Base-by-base conservation (phyloP, 768 basidiomycete genomes). In the Mycena crocata region DNA sequence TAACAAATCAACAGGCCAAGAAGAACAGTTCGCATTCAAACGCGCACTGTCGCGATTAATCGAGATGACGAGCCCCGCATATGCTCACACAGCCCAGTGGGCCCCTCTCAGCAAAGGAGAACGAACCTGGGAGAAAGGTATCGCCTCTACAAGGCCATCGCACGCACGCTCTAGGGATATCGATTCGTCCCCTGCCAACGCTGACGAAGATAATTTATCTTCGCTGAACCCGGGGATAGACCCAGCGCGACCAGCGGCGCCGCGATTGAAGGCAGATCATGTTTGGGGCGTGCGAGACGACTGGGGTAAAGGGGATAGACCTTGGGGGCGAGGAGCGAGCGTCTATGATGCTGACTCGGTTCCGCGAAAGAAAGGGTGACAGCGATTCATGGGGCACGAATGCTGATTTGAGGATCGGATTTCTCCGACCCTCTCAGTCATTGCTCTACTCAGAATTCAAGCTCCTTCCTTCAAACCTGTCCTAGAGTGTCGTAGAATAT, bases 21-120 rank as follows among this genome's bases (percentile, higher is more conserved):
- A 89, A 69, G 88, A 90, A 74, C 83, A 85, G 37, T 89, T 89
- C 71, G 86, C 87, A 2, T 89, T 85, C 81, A 87, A 86, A 77
- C 83, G 88, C 42, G 89, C 88, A 2, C 82, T 89, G 23, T 89
- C 87, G 17, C 80, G 87, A 28, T 76, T 89, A 23, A 76, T 83
- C 62, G 87, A 90, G 75, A 89, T 89, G 86, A 85, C 85, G 21
- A 82, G 81, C 66, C 72, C 75, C 48, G 65, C 55, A 23, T 83
- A 85, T 71, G 69, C 71, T 37, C 64, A 57, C 23, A 66, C 76
- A 28, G 77, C 76, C 51, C 58, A 54, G 12, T 84, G 84, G 82
- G 66, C 70, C 5, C 84, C 82, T 14, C 75, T 83, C 5, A 75
- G 80, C 5, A 57, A 60, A 12, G 57, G 48, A 17, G 58, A 70